Evolutionary conservation across 2,329 filamentous ascomycete genomes (phyloP), one percentile per base, ranked within the genome.

Genomic region (Colletotrichum sp.): DNA sequence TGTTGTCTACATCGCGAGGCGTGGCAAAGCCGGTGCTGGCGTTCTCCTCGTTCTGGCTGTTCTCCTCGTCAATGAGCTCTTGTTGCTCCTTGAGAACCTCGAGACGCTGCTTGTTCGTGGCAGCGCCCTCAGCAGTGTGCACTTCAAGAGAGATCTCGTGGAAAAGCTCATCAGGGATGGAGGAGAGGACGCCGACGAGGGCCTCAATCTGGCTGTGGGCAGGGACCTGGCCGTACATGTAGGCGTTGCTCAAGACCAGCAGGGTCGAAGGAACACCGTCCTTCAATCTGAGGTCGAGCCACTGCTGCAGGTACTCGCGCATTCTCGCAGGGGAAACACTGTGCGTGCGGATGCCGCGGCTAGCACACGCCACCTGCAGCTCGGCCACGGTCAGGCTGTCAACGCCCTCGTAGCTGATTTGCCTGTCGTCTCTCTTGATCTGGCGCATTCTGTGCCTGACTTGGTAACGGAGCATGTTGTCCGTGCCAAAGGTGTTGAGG

Each of bases 71-170:
- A 75, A 99, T 99, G 78, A 99, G 92, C 84, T 98, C 97, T 85
- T 99, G 95, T 88, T 99, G 97, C 88, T 99, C 97, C 91, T 96
- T 98, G 83, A 99, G 91, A 18, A 99, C 97, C 88, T 99, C 97
- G 57, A 99, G 94, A 84, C 97, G 94, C 89, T 99, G 97, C 91
- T 98, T 98, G 92, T 99, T 99, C 79, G 97, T 99, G 28, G 97
- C 97, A 13, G 96, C 96, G 77, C 97, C 97, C 87, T 99, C 97
- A 65, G 96, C 96, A 77, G 94, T 98, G 90, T 98, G 95, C 12
- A 99, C 96, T 88, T 99, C 97, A 36, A 99, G 94, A 86, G 99
- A 97, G 78, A 99, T 98, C 89, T 99, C 97, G 89, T 99, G 97
- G 95, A 98, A 99, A 55, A 99, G 90, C 85, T 99, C 97, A 86